Evolutionary conservation across 2,329 filamentous ascomycete species (phyloP), one percentile per base, ranked within the genome.

Genomic region (Fusarium tanahbumbuense): DNA sequence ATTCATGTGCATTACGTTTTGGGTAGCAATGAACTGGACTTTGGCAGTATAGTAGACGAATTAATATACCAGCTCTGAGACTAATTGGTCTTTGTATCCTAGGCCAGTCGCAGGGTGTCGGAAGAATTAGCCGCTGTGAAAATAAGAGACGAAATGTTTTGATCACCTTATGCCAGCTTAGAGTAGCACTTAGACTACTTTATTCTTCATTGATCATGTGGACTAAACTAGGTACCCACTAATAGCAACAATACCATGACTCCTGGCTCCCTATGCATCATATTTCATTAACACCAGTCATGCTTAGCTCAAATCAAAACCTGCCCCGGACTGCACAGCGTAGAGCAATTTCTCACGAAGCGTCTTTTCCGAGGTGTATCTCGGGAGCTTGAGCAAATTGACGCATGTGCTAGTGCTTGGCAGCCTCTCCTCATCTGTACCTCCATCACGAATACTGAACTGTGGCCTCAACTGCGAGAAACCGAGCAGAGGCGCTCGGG

Each of bases 351-450:
- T 98, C 76, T 91, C 87, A 76, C 88, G 90, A 75, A 99, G 78
- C 28, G 84, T 86, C 63, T 83, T 80, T 68, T 90, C 88, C 34
- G 85, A 89, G 49, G 80, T 86, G 79, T 98, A 99, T 70, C 91
- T 88, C 9, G 96, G 96, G 71, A 99, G 81, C 83, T 99, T 99
- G 49, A 99, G 82, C 73, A 99, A 78, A 78, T 99, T 99, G 28
- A 98, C 93, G 75, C 96, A 99, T 0, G 96, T 99, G 78, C 94
- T 98, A 20, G 96, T 94, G 77, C 93, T 98, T 4, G 96, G 96
- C 68, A 98, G 82, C 62, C 96, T 85, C 82, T 97, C 93, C 60
- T 81, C 76, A 37, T 81, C 80, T 9, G 73, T 74, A 9, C 79
- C 80, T 1, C 89, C 91, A 80, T 99, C 96, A 7, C 96, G 85